Percentiles rank a stretch among this genome's conserved stretches.
Evolutionary conservation across 2,329 filamentous ascomycete species (phyloP).

Genomic region (Ceratocystis cacaofunesta): DNA sequence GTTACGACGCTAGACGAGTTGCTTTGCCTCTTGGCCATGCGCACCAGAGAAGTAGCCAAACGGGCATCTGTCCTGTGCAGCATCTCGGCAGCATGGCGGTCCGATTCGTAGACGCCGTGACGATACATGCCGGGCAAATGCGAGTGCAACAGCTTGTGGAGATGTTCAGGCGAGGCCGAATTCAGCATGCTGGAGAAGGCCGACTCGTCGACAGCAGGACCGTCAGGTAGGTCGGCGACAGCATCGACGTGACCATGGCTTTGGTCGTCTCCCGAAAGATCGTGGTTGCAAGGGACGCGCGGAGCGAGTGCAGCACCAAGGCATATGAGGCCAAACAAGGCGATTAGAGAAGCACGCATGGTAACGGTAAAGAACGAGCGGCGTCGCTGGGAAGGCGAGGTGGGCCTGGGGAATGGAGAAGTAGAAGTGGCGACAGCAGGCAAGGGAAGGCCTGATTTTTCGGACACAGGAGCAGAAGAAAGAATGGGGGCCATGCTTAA

Average conservation of each 20-base stretch:
- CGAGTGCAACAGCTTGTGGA: conserved; percentile 52
- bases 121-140: conserved; percentile 49
- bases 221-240: neutral
- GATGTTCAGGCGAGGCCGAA: conserved; percentile 40
- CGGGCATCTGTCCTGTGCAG: conserved; percentile 46
- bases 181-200: conserved; percentile 29
- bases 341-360: conserved; percentile 11
- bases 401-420: neutral
- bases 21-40: conserved; percentile 47
- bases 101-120: conserved; percentile 53
- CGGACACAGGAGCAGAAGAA: conserved; percentile 1
- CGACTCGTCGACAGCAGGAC: conserved; percentile 7
- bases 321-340: conserved; percentile 12
- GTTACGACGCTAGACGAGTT: conserved; percentile 25
- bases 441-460: conserved; percentile 12
- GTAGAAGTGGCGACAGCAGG: conserved; percentile 4
- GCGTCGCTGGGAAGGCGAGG: neutral
- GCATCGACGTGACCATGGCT: neutral
- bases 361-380: neutral
- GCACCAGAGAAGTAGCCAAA: conserved; percentile 47
- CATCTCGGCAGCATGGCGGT: conserved; percentile 47
- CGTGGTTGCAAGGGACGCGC: conserved; percentile 3
- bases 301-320: conserved; percentile 7
- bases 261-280: neutral
- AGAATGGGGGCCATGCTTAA: conserved; percentile 5